Evolutionary conservation across 495 filamentous ascomycete species (phyloP).

Genomic region (Tuber borchii): DNA sequence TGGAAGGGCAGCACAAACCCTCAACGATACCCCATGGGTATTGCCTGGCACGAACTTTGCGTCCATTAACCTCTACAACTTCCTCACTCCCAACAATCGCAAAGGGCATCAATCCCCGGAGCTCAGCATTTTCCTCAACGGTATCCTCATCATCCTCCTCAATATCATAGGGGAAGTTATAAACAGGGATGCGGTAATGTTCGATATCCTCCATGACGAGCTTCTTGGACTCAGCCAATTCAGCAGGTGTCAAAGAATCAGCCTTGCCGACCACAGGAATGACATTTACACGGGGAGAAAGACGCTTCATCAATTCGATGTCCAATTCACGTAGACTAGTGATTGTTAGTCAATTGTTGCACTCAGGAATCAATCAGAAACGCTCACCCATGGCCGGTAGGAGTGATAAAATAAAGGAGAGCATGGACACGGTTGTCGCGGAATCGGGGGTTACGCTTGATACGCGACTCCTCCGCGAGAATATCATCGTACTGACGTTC

Average conservation of each 20-base stretch:
- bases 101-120: conserved; percentile 95
- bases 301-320: conserved; percentile 98
- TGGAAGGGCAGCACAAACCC: conserved; percentile 21
- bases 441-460: conserved; percentile 99
- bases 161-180: conserved; percentile 99
- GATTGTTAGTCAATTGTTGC: conserved; percentile 30
- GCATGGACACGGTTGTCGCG: conserved; percentile 97
- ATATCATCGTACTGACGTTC: conserved; percentile 99
- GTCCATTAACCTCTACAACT: conserved; percentile 82
- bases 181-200: conserved; percentile 98
- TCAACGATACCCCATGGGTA: conserved; percentile 99
- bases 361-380: neutral
- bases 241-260: conserved; percentile 90
- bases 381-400: conserved; percentile 84
- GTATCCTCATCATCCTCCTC: conserved; percentile 99
- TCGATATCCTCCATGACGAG: conserved; percentile 99
- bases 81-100: conserved; percentile 97
- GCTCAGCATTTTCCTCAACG: conserved; percentile 95
- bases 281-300: conserved; percentile 95
- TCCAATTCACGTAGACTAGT: conserved; percentile 89
- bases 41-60: conserved; percentile 86
- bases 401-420: conserved; percentile 97
- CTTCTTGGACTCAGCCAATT: conserved; percentile 98
- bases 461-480: conserved; percentile 96
- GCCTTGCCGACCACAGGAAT: conserved; percentile 98